phyloP scores from a whole-genome alignment of 352 stramenopile species.

The Globisporangium radiosum region DNA sequence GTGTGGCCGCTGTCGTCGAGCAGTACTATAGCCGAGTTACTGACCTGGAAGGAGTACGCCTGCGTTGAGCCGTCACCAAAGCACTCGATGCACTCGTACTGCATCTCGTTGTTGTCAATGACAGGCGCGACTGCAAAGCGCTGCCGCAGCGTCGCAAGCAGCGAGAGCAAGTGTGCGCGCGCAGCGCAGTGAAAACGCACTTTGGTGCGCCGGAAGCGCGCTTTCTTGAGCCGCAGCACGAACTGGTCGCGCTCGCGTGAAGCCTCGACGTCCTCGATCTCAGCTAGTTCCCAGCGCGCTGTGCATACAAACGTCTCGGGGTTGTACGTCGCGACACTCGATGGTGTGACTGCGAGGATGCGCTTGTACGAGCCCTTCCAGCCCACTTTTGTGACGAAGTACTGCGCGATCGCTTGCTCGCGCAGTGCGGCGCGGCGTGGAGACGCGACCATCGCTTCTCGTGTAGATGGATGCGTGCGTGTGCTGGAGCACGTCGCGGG shows the following conservation, averaged over 20 bases:
- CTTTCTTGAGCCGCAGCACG: slow-evolving; percentile 50
- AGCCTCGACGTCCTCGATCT: slow-evolving; percentile 52
- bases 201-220: slow-evolving; percentile 46
- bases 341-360: slow-evolving; percentile 45
- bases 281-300: slow-evolving; percentile 56
- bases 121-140: slow-evolving; percentile 32
- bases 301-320: slow-evolving; percentile 64
- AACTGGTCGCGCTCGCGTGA: slow-evolving; percentile 38
- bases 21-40: slow-evolving; percentile 38
- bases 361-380: slow-evolving; percentile 62
- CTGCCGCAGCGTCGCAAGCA: slow-evolving; percentile 38
- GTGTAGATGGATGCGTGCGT: no score
- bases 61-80: slow-evolving; percentile 59
- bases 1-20: slow-evolving; percentile 41
- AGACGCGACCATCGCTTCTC: neutral
- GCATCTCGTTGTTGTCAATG: neutral
- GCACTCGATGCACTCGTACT: slow-evolving; percentile 56
- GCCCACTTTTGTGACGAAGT: slow-evolving; percentile 56
- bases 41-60: slow-evolving; percentile 43
- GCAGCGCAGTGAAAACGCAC: slow-evolving; percentile 54
- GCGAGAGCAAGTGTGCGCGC: slow-evolving; percentile 43
- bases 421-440: neutral
- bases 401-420: slow-evolving; percentile 52
- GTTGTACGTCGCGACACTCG: slow-evolving; percentile 55
- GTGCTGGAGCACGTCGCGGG: no score